A percentile compares a stretch with the other conserved stretches of the same genome.
These are phyloP conservation scores for Dentipellis sp. DNA, from an alignment of 768 basidiomycete genomes.

Conservation along the genomic window DNA sequence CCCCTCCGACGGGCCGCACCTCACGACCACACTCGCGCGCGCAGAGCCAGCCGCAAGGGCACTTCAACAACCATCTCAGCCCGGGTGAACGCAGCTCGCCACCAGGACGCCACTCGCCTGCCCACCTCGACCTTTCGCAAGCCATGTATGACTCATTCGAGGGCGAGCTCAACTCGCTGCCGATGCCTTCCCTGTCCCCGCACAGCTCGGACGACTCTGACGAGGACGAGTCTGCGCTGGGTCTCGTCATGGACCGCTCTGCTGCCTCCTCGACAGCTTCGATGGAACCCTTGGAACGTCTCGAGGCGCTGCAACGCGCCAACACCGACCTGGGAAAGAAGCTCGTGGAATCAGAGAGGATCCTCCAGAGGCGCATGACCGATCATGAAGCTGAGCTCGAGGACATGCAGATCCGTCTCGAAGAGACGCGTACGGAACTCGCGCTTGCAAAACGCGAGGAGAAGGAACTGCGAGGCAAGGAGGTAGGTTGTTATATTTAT, in stretches of 20 bases:
- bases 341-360: constrained; percentile 64
- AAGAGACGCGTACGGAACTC: constrained; percentile 72
- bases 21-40: constrained; percentile 63
- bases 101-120: constrained; percentile 26
- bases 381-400: constrained; percentile 82
- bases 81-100: constrained; percentile 25
- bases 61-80: constrained; percentile 26
- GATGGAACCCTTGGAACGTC: constrained; percentile 59
- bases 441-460: constrained; percentile 80
- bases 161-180: constrained; percentile 41
- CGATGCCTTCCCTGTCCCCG: constrained; percentile 43
- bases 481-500: constrained; percentile 36
- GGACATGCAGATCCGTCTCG: constrained; percentile 66
- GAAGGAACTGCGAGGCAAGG: constrained; percentile 84
- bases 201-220: constrained; percentile 43
- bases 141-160: constrained; percentile 32
- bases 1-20: constrained; percentile 17
- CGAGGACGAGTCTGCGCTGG: constrained; percentile 36
- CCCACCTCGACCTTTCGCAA: constrained; percentile 29
- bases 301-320: constrained; percentile 63
- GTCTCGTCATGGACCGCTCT: constrained; percentile 53
- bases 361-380: constrained; percentile 50
- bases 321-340: constrained; percentile 73
- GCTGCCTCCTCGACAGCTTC: constrained; percentile 56
- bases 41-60: constrained; percentile 37